phyloP scores from a whole-genome alignment of 352 stramenopile species.

The Phytophthora vignae region DNA sequence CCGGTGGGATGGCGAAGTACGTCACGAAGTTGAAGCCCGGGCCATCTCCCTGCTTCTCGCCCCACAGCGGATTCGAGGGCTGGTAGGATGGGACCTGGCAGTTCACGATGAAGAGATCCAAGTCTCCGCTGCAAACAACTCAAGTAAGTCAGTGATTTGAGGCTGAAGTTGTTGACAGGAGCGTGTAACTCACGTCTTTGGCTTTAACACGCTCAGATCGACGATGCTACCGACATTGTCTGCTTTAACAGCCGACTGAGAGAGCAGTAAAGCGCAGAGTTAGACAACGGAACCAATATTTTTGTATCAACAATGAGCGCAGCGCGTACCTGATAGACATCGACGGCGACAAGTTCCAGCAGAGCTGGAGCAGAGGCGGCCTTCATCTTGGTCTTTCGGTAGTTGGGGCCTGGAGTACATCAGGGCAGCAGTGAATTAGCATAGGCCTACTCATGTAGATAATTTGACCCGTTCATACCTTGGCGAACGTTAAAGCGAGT shows the following conservation, averaged over 20 bases:
- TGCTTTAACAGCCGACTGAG: conserved; percentile 73
- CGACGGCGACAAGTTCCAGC: conserved; percentile 69
- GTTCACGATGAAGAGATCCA: conserved; percentile 85
- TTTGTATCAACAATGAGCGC: no score
- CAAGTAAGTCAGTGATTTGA: conserved; percentile 4
- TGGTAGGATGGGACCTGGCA: conserved; percentile 88
- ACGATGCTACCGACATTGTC: conserved; percentile 81
- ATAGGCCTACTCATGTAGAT: no score
- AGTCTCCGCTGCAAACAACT: conserved; percentile 26
- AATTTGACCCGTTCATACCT: conserved; percentile 33
- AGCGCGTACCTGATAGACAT: conserved; percentile 67
- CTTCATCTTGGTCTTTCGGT: conserved; percentile 81
- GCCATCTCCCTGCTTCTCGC: conserved; percentile 77
- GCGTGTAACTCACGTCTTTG: conserved; percentile 29
- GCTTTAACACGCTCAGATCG: conserved; percentile 57
- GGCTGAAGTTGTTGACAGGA: not conserved
- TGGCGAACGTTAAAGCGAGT: conserved; percentile 86
- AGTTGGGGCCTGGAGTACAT: conserved; percentile 64
- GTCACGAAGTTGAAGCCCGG: conserved; percentile 85
- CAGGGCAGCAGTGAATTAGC: not conserved
- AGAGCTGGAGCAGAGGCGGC: conserved; percentile 62
- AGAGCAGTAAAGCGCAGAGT: conserved; percentile 10
- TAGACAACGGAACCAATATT: no score
- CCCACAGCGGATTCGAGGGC: conserved; percentile 85
- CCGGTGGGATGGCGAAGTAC: conserved; percentile 74